phyloP scores from a whole-genome alignment of 768 basidiomycete species.

The Auricularia heimuer region DNA sequence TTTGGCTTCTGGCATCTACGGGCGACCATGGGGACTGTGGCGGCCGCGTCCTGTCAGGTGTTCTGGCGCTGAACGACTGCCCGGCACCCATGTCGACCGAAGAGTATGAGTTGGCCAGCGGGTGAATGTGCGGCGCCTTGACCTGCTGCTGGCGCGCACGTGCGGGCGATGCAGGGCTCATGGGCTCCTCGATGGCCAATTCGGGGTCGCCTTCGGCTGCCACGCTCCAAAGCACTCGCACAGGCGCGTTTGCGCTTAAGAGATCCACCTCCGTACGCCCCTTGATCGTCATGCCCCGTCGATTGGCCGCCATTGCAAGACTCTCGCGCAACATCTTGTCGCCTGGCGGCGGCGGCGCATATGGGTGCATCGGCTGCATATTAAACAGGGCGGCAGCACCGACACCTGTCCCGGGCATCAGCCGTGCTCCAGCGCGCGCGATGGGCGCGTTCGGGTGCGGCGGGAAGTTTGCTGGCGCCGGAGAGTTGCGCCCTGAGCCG shows the following conservation, averaged over 20 bases:
- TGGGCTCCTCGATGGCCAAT: too few relatives aligned
- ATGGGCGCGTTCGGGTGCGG: constrained; percentile 48
- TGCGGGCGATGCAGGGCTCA: too few relatives aligned
- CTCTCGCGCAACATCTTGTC: constrained; percentile 15
- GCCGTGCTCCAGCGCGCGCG: neutral
- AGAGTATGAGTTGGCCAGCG: neutral
- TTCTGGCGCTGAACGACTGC: neutral
- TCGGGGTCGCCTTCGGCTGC: neutral
- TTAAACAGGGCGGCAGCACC: neutral
- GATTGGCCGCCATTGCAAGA: constrained; percentile 19
- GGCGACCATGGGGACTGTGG: constrained; percentile 7
- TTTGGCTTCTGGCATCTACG: neutral
- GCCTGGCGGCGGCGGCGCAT: constrained; percentile 3
- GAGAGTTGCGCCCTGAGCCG: neutral
- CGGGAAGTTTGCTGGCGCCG: constrained; percentile 26
- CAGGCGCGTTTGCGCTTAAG: constrained; percentile 38
- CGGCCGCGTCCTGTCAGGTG: too few relatives aligned
- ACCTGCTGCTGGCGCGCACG: too few relatives aligned
- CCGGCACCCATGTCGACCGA: neutral
- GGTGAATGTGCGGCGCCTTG: neutral
- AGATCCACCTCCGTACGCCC: constrained; percentile 47
- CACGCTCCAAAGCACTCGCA: constrained; percentile 38
- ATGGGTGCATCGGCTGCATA: neutral
- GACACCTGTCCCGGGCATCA: neutral
- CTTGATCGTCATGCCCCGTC: constrained; percentile 46